Percentiles rank a stretch among this genome's conserved stretches.
Evolutionary conservation across 2,329 filamentous ascomycete species (phyloP).

Genomic region (Apiospora rasikravindrae): DNA sequence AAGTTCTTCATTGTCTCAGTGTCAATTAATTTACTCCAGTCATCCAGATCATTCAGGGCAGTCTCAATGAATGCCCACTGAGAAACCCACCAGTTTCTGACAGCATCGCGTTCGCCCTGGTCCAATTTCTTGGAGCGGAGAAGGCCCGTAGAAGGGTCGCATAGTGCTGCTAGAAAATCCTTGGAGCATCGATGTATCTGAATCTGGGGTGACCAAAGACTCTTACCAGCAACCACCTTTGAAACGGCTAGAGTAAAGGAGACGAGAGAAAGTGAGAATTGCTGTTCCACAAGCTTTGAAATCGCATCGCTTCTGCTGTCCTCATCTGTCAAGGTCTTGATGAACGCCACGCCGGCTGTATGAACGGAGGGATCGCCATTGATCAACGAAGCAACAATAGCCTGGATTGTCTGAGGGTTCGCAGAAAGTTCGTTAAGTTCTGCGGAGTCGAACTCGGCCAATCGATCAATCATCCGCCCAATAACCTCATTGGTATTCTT

Average conservation of each 20-base stretch:
- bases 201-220: conserved; percentile 62
- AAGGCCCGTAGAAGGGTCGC: conserved; percentile 61
- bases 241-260: conserved; percentile 50
- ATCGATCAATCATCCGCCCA: conserved; percentile 74
- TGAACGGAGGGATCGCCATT: conserved; percentile 81
- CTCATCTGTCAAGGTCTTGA: conserved; percentile 82
- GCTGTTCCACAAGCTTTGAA: conserved; percentile 50
- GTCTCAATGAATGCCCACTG: conserved; percentile 83
- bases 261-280: conserved; percentile 49
- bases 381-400: conserved; percentile 79
- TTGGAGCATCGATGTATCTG: conserved; percentile 62
- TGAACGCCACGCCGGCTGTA: conserved; percentile 78
- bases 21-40: conserved; percentile 79
- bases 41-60: conserved; percentile 82
- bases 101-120: conserved; percentile 64
- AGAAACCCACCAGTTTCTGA: conserved; percentile 81
- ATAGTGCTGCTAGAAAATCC: conserved; percentile 62
- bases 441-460: conserved; percentile 75
- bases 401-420: conserved; percentile 70
- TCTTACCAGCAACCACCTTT: conserved; percentile 45
- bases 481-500: conserved; percentile 61
- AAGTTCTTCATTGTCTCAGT: conserved; percentile 87
- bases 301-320: conserved; percentile 56
- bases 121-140: conserved; percentile 62
- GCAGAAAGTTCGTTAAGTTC: conserved; percentile 74